Conservation (phyloP, 768 basidiomycete species). For the Infundibulicybe gibba region DNA sequence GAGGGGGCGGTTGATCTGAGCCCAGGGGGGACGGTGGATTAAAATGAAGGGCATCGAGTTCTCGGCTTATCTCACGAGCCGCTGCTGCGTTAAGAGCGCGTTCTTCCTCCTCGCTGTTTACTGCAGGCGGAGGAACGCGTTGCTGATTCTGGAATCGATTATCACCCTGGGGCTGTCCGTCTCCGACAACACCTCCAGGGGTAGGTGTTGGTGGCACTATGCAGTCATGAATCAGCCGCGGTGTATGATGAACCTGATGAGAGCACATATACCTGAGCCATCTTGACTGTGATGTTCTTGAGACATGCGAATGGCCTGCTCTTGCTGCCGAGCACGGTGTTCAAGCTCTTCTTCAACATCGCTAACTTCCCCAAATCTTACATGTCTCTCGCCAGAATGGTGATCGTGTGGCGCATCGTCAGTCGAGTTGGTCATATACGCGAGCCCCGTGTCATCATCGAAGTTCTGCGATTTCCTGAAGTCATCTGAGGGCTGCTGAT, state of each 20-base stretch:
- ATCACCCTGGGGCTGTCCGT: constrained; percentile 1
- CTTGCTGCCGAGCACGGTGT: constrained; percentile 11
- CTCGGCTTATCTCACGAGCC: constrained; percentile 63
- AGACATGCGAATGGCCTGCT: background rate
- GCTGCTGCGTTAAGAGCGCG: constrained; percentile 60
- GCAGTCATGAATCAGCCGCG: background rate
- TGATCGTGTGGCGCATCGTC: constrained; percentile 15
- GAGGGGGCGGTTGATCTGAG: constrained; percentile 35
- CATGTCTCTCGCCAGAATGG: constrained; percentile 24
- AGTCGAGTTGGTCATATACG: constrained; percentile 33
- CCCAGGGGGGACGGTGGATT: constrained; percentile 16
- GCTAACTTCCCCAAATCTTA: constrained; percentile 38
- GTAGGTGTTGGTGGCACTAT: too few species aligned
- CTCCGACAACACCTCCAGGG: too few species aligned
- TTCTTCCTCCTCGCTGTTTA: constrained; percentile 45
- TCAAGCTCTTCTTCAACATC: constrained; percentile 35
- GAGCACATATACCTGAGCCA: background rate
- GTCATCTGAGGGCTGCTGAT: constrained; percentile 8
- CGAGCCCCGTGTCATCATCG: constrained; percentile 30
- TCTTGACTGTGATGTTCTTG: constrained; percentile 3
- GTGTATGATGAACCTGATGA: constrained; percentile 1
- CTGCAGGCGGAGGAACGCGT: constrained; percentile 34
- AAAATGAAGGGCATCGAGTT: constrained; percentile 52
- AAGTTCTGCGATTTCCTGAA: constrained; percentile 13
- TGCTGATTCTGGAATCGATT: constrained; percentile 12